A percentile compares a stretch with the other conserved stretches of the same genome.
Evolutionary conservation across 129 eudicot species (phyloP).

Genomic region (Chrysanthemum lavandulifolium): DNA sequence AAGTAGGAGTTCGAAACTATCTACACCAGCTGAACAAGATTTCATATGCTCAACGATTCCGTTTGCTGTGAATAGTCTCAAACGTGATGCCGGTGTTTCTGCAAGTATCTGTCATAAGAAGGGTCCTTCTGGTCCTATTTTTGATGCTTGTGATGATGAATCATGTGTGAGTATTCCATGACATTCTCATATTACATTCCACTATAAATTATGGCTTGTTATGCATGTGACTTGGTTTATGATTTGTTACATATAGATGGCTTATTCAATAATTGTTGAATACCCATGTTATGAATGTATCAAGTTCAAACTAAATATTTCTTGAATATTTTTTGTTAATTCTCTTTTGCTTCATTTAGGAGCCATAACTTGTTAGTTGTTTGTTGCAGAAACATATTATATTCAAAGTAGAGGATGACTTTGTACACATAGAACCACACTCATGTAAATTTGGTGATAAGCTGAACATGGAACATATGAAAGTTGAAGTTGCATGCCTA

Average conservation of each 20-base stretch:
- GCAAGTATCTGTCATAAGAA: constrained; percentile 35
- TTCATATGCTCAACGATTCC: constrained; percentile 34
- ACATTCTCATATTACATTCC: constrained; percentile 6
- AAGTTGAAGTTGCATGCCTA: constrained; percentile 77
- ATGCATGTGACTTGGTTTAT: constrained; percentile 1
- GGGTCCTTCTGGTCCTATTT: constrained; percentile 26
- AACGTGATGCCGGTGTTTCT: constrained; percentile 33
- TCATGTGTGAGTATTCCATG: constrained; percentile 53
- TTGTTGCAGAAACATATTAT: constrained; percentile 58
- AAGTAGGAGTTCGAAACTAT: constrained; percentile 39
- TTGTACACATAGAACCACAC: constrained; percentile 48
- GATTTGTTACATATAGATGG: constrained; percentile 5
- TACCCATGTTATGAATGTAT: neutral
- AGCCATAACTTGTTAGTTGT: constrained; percentile 5
- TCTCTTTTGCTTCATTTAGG: constrained; percentile 12
- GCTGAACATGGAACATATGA: constrained; percentile 50
- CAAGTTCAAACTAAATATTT: neutral
- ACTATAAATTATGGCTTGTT: constrained; percentile 10
- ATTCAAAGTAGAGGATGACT: constrained; percentile 64
- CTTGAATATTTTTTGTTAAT: neutral
- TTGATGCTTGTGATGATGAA: constrained; percentile 43
- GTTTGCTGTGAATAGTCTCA: no score
- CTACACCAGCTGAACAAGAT: constrained; percentile 29
- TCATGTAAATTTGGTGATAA: constrained; percentile 43
- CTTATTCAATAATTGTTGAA: neutral